Conservation (phyloP, 164 flowering plant genomes). For the Aristolochia californica region DNA sequence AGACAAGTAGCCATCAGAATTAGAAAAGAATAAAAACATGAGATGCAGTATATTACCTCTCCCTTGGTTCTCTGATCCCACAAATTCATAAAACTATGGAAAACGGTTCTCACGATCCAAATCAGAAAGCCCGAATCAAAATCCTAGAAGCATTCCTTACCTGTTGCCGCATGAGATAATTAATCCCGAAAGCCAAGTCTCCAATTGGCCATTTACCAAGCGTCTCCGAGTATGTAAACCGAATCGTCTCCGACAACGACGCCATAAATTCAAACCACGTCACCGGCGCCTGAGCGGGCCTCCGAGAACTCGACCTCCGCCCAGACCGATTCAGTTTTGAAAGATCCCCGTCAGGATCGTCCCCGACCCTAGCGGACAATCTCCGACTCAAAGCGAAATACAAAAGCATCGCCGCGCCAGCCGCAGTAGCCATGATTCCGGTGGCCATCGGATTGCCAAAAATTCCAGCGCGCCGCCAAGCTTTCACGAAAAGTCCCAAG, state of each 20-base stretch:
- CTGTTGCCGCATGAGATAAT: conserved; percentile 79
- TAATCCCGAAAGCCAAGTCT: conserved; percentile 93
- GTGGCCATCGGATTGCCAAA: conserved; percentile 38
- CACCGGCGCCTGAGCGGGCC: conserved; percentile 86
- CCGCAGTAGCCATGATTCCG: conserved; percentile 55
- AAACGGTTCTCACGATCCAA: too few species aligned
- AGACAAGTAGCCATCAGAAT: too few species aligned
- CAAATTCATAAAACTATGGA: too few species aligned
- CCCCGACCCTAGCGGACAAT: conserved; percentile 15
- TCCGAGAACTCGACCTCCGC: conserved; percentile 31
- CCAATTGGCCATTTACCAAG: conserved; percentile 96
- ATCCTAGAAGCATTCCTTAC: conserved; percentile 16
- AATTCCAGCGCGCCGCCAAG: not conserved
- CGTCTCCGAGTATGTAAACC: conserved; percentile 92
- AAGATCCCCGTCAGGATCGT: conserved; percentile 16
- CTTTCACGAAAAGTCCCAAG: not conserved
- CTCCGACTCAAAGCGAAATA: conserved; percentile 37
- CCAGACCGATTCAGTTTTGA: conserved; percentile 26
- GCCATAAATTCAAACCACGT: conserved; percentile 72
- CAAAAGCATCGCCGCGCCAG: conserved; percentile 49
- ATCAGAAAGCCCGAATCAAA: too few species aligned
- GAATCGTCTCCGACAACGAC: conserved; percentile 72
- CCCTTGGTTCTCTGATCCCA: too few species aligned
- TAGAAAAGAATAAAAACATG: too few species aligned
- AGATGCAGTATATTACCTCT: too few species aligned